These are phyloP conservation scores for Eucalyptus regnans DNA, from an alignment of 345 rosid genomes.

Conservation along the genomic window DNA sequence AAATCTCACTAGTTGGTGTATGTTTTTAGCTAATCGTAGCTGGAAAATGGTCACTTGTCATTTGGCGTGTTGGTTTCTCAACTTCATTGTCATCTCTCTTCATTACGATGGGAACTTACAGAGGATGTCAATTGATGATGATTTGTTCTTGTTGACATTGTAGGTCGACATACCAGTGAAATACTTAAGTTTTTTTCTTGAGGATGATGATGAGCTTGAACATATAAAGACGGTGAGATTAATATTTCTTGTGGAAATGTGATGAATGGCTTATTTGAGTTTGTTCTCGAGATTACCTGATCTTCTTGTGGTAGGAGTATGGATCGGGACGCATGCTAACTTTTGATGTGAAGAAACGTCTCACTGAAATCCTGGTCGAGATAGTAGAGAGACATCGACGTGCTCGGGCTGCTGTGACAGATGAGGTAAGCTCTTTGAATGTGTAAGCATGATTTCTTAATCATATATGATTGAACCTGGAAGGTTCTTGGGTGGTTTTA, in stretches of 20 bases:
- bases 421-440: slow-evolving; percentile 39
- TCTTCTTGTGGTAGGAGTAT: slow-evolving; percentile 39
- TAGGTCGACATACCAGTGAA: slow-evolving; percentile 87
- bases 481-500: not conserved
- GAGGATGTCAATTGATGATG: not conserved
- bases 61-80: not conserved
- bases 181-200: slow-evolving; percentile 69
- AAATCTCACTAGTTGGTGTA: not conserved
- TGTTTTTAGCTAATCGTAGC: not conserved
- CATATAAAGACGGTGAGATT: slow-evolving; percentile 59
- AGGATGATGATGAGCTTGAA: slow-evolving; percentile 79
- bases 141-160: not conserved
- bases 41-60: not conserved
- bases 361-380: slow-evolving; percentile 54
- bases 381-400: slow-evolving; percentile 70
- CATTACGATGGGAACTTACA: not conserved
- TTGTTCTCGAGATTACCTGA: not conserved
- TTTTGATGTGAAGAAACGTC: slow-evolving; percentile 71
- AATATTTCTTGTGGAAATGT: not conserved
- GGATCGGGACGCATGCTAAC: slow-evolving; percentile 82
- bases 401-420: slow-evolving; percentile 79
- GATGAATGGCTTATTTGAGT: not conserved
- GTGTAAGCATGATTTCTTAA: not conserved
- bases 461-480: not conserved
- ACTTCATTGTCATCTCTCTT: not conserved